Evolutionary conservation across 805 yeast species (phyloP), one percentile per base, ranked within the genome.

Genomic region (Kodamaea sagamina): DNA sequence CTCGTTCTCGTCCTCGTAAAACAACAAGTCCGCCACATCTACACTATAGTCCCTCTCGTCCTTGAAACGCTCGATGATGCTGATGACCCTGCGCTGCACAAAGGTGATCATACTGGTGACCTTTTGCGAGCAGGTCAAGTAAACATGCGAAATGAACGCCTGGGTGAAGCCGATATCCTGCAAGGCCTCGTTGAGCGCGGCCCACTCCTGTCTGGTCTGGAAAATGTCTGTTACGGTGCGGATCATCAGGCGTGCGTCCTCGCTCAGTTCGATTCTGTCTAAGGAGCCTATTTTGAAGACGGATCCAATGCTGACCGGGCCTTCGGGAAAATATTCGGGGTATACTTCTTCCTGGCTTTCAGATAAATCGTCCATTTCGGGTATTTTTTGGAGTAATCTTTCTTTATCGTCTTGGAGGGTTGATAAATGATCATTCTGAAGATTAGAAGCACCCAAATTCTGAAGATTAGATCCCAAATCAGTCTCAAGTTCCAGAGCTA

Each of bases 161-260:
- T 42, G 41, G 16, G 32, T 44, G 36, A 49, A 43, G 9, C 53
- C 53, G 38, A 47, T 34, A 3, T 44, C 44, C 31, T 29, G 19
- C 17, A 29, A 29, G 10, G 17, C 6, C 18, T 29, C 34, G 18
- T 29, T 15, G 18, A 29, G 15, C 11, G 15, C 17, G 10, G 11
- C 34, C 34, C 34, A 29, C 7, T 13, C 17, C 11, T 29, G 19
- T 6, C 34, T 8, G 11, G 11, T 13, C 11, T 29, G 34, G 19
- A 29, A 13, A 15, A 29, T 17, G n/a, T 15, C 19, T 15, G 17
- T 38, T 37, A 47, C 21, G 12, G 36, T 27, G 26, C 25, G 24
- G 9, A 36, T 18, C 6, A 42, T 31, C 26, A 27, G 24, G 7
- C 13, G 12, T n/a, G 38, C 34, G 41, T 43, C 25, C n/a, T 32